Base-by-base conservation (phyloP, 768 basidiomycete species). In the Daedalea quercina region DNA sequence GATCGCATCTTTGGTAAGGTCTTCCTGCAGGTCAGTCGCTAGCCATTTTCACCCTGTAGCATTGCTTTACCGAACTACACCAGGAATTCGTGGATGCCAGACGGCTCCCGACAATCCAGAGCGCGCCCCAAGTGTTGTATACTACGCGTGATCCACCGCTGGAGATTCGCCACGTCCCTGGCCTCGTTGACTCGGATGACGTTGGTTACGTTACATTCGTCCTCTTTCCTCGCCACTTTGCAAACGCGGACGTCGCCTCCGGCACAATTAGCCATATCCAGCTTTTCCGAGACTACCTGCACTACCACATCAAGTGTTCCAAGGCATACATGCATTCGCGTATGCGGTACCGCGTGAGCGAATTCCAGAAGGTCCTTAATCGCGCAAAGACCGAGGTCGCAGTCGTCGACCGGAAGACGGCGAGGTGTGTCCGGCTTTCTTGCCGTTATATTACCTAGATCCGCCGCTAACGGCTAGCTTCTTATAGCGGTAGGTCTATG, bases 21-120 rank as follows among this genome's bases (percentile, higher is more conserved):
- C n/a, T 99, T 99, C 75, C 71, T 99, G 50, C 96, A 98, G 79
- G 94, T 92, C 57, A 19, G 59, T 60, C 17, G 57, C 70, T 12
- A 28, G 8, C 48, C 28, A 11, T 6, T 31, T 11, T 31, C 28
- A 31, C 28, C 28, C 6, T 31, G 11, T 11, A 4, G 12, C 43
- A 4, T 44, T 47, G 28, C 11, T 11, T 31, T 11, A 31, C 11
- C 28, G 28, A 31, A 6, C 28, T 11, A 31, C 28, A 4, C 1
- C 58, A 94, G 92, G 96, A 98, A 84, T 99, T 99, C 62, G 96
- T 98, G 28, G 96, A 99, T 74, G 95, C 96, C n/a, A 81, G 96
- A 51, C 80, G 91, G 47, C 81, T 90, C 54, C 91, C 94, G 1
- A 84, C 86, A 11, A 88, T 98, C 49, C 96, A 98, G 70, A 93